Evolutionary conservation across 2,329 filamentous ascomycete genomes (phyloP), one percentile per base, ranked within the genome.

Genomic region (Fusarium succisae): DNA sequence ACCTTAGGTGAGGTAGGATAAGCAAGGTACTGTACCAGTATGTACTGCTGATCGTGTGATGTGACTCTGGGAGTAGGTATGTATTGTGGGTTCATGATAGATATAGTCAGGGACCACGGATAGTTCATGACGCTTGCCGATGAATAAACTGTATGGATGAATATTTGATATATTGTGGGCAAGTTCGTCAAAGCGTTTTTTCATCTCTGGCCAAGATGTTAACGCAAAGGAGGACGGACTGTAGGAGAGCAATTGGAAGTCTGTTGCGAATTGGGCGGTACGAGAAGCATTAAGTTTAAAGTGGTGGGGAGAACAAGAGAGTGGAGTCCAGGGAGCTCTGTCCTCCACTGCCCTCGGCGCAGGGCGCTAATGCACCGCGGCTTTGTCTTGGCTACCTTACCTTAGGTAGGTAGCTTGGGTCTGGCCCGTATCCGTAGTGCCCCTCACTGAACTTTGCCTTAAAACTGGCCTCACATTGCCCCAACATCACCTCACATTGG

Each of bases 281-380:
- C 9, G 15, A 20, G 28, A 53, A 26, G 39, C n/a, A 41, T 55
- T n/a, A 53, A 50, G 50, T 69, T 54, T 69, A 69, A 50, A 48
- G 65, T 48, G 56, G 43, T 62, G 48, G 68, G 68, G 41, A 73
- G 32, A 56, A 17, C 35, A 28, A n/a, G 24, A 39, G 35, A 30
- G 38, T 38, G 51, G 37, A 18, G 38, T 38, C 48, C 50, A 66
- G 68, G 60, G 72, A 66, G 72, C 58, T 58, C 69, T 45, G 54
- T 70, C 64, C 38, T 37, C n/a, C 32, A 20, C 32, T 38, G 32
- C 24, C 32, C 17, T 26, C 63, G 37, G 63, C 51, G 64, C 68
- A 62, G 61, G 53, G 43, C 67, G 72, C 76, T 78, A 78, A 78
- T 77, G 76, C 75, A 77, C 57, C 57, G 72, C 59, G 74, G 69